These are phyloP conservation scores for Aspergillus sparsus DNA, from an alignment of 495 filamentous ascomycete species.

Conservation along the genomic window DNA sequence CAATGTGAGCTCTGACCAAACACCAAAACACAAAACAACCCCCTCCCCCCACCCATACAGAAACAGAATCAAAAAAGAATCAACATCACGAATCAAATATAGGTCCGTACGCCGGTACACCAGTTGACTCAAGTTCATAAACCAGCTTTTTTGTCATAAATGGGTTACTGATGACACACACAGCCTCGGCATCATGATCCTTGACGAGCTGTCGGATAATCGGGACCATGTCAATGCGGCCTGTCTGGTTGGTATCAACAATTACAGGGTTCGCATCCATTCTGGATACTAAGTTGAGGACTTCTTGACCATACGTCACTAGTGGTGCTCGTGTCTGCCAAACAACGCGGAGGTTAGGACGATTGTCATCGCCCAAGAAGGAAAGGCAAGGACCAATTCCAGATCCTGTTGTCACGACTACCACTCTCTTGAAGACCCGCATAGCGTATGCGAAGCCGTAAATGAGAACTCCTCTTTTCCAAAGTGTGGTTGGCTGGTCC, in stretches of 20 bases:
- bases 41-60: neutral
- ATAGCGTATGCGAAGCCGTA: constrained; percentile 75
- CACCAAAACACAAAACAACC: too few species aligned
- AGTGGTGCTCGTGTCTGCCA: constrained; percentile 59
- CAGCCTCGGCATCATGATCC: constrained; percentile 67
- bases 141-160: constrained; percentile 70
- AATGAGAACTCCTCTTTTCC: constrained; percentile 53
- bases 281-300: constrained; percentile 50
- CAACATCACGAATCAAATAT: constrained; percentile 74
- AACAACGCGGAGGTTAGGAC: constrained; percentile 55
- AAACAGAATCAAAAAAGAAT: constrained; percentile 3
- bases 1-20: too few species aligned
- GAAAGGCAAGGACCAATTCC: constrained; percentile 69
- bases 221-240: constrained; percentile 55
- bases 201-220: constrained; percentile 58
- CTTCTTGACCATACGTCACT: constrained; percentile 54
- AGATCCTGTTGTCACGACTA: constrained; percentile 81
- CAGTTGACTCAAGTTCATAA: constrained; percentile 69
- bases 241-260: constrained; percentile 52
- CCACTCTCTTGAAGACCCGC: constrained; percentile 63
- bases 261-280: constrained; percentile 58
- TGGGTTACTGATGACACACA: constrained; percentile 77
- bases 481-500: constrained; percentile 53
- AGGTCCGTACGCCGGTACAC: constrained; percentile 72
- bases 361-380: constrained; percentile 50